Conservation (phyloP, 2,329 filamentous ascomycete genomes). For the Juglanconis juglandina region DNA sequence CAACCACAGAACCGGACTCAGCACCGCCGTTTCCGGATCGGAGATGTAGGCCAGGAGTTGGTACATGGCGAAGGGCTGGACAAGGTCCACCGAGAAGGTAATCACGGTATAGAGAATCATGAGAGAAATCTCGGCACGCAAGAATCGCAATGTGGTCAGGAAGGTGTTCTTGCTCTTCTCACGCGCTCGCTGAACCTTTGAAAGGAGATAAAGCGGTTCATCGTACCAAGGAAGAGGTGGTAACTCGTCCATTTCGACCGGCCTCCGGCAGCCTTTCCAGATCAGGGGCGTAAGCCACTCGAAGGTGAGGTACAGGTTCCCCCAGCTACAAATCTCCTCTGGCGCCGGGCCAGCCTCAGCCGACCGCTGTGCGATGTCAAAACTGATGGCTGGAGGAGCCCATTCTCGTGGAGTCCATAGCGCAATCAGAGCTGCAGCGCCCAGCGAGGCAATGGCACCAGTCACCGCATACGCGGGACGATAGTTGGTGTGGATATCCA, state of each 20-base stretch:
- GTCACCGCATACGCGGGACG: conserved; percentile 27
- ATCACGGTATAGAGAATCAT: conserved; percentile 43
- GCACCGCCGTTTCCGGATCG: conserved; percentile 31
- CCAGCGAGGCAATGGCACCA: conserved; percentile 35
- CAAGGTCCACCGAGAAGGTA: conserved; percentile 43
- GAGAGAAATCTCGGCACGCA: conserved; percentile 38
- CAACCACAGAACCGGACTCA: conserved; percentile 42
- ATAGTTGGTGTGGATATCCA: conserved; percentile 18
- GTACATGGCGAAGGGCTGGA: conserved; percentile 53
- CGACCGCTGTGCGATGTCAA: conserved; percentile 36
- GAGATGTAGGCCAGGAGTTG: conserved; percentile 50
- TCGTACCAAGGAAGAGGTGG: conserved; percentile 53
- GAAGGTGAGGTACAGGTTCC: conserved; percentile 49
- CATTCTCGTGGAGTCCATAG: conserved; percentile 48
- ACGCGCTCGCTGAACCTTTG: conserved; percentile 41
- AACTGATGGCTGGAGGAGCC: conserved; percentile 40
- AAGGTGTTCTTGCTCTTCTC: conserved; percentile 40
- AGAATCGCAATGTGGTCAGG: conserved; percentile 42
- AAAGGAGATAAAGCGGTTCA: conserved; percentile 46
- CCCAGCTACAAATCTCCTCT: conserved; percentile 53
- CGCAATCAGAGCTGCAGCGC: conserved; percentile 37
- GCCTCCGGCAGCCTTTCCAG: conserved; percentile 37
- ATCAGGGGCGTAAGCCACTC: conserved; percentile 49
- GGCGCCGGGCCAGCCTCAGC: conserved; percentile 38
- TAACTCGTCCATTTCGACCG: conserved; percentile 45